Conservation (phyloP, 1,139 yeast genomes). For the Barnettozyma hawaiiensis region DNA sequence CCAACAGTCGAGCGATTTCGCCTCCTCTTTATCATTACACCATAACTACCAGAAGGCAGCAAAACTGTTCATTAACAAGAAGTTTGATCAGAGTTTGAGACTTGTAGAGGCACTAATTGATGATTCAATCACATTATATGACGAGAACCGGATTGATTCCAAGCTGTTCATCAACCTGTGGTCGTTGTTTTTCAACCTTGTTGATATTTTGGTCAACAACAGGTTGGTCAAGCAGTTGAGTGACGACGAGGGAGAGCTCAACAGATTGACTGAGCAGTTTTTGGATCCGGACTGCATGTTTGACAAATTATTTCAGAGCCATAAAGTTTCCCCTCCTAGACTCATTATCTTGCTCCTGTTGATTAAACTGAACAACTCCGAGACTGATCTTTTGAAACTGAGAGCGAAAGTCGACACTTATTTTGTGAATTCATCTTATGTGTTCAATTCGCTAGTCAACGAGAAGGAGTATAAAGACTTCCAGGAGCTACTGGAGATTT, state of each 20-base stretch:
- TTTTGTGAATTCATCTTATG: constrained; percentile 11
- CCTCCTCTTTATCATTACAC: background rate
- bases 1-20: background rate
- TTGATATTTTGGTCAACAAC: constrained; percentile 21
- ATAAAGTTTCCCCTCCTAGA: constrained; percentile 18
- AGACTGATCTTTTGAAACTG: constrained; percentile 13
- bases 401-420: constrained; percentile 21
- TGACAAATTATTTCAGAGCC: constrained; percentile 9
- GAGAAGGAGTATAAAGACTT: constrained; percentile 8
- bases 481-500: constrained; percentile 20
- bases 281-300: constrained; percentile 13
- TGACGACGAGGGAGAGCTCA: constrained; percentile 2
- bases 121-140: constrained; percentile 9
- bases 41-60: constrained; percentile 16
- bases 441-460: constrained; percentile 2
- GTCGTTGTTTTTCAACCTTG: constrained; percentile 23
- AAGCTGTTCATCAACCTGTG: constrained; percentile 19
- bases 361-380: constrained; percentile 20
- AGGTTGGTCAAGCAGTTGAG: constrained; percentile 6
- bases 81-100: constrained; percentile 17
- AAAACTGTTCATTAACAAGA: constrained; percentile 22
- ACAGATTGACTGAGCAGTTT: constrained; percentile 5
- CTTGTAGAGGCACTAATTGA: constrained; percentile 8
- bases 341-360: constrained; percentile 16
- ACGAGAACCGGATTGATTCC: constrained; percentile 12